Evolutionary conservation across 371 early-diverging fungal species (phyloP).

Genomic region (Fennellomyces sp.): DNA sequence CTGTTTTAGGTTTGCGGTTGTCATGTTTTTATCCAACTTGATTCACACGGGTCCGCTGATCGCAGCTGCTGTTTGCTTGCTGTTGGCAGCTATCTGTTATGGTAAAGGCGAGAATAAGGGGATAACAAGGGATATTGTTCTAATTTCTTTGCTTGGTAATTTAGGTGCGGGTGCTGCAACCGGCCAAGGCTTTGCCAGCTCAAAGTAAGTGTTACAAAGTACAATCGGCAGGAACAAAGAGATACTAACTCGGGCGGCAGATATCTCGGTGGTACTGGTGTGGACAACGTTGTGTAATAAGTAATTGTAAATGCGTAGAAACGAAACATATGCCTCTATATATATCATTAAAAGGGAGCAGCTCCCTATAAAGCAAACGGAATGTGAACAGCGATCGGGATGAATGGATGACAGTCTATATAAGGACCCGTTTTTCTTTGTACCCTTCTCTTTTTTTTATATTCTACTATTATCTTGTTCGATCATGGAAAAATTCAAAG

Average conservation of each 20-base stretch:
- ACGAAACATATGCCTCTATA: constrained; percentile 1
- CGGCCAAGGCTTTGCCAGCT: constrained; percentile 25
- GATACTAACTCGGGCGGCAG: too few relatives aligned
- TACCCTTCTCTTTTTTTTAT: background rate
- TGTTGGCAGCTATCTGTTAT: constrained; percentile 25
- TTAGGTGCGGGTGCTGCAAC: constrained; percentile 17
- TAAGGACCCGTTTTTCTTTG: background rate
- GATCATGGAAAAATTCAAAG: constrained; percentile 24
- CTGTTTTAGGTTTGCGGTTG: constrained; percentile 18
- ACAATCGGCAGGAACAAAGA: too few relatives aligned
- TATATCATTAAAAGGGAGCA: constrained; percentile 5
- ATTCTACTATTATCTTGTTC: background rate
- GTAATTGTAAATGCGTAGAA: background rate
- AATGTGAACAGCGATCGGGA: constrained; percentile 9
- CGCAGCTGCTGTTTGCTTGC: constrained; percentile 20
- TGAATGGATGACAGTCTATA: too few relatives aligned
- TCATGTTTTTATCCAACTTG: constrained; percentile 25
- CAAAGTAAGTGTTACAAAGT: constrained; percentile 11
- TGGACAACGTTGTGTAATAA: constrained; percentile 25
- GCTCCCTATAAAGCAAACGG: constrained; percentile 9
- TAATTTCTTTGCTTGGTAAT: background rate
- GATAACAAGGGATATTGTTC: background rate
- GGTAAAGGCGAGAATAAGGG: constrained; percentile 9
- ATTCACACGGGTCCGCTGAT: constrained; percentile 21
- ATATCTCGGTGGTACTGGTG: constrained; percentile 23